phyloP scores from a whole-genome alignment of 306 rosid genomes.

The Adenanthera pavonina region DNA sequence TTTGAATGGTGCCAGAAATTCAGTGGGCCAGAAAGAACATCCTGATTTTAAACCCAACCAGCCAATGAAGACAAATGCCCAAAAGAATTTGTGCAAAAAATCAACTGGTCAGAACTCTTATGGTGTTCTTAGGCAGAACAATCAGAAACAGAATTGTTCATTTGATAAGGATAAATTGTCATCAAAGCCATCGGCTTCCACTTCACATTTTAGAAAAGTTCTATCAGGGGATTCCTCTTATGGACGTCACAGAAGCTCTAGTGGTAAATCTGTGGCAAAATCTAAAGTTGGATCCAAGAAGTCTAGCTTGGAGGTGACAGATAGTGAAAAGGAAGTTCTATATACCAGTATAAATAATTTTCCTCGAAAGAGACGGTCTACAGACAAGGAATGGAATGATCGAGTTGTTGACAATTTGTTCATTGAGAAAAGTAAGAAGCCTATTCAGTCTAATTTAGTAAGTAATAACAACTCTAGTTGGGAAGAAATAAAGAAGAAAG shows the following conservation, averaged over 20 bases:
- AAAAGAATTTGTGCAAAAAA: constrained; percentile 63
- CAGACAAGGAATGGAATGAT: constrained; percentile 72
- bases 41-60: constrained; percentile 62
- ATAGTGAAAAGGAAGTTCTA: constrained; percentile 71
- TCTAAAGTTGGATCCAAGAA: constrained; percentile 70
- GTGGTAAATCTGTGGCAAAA: constrained; percentile 55
- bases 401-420: constrained; percentile 53
- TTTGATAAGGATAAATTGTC: constrained; percentile 64
- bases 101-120: constrained; percentile 51
- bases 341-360: constrained; percentile 60
- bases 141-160: constrained; percentile 79
- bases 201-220: constrained; percentile 61
- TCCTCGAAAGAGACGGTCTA: constrained; percentile 84
- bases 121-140: constrained; percentile 78
- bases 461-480: constrained; percentile 51
- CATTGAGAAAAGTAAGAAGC: constrained; percentile 63
- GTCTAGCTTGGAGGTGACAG: constrained; percentile 54
- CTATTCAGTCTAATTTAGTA: constrained; percentile 52
- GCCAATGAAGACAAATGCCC: constrained; percentile 52
- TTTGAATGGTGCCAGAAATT: constrained; percentile 55
- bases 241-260: constrained; percentile 68
- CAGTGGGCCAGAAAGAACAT: constrained; percentile 61
- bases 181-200: constrained; percentile 62
- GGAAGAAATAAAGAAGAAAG: constrained; percentile 69
- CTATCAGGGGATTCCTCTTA: constrained; percentile 55